A percentile compares a stretch with the other conserved stretches of the same genome.
phyloP scores from a whole-genome alignment of 495 filamentous ascomycete species.

The Lophium mytilinum region DNA sequence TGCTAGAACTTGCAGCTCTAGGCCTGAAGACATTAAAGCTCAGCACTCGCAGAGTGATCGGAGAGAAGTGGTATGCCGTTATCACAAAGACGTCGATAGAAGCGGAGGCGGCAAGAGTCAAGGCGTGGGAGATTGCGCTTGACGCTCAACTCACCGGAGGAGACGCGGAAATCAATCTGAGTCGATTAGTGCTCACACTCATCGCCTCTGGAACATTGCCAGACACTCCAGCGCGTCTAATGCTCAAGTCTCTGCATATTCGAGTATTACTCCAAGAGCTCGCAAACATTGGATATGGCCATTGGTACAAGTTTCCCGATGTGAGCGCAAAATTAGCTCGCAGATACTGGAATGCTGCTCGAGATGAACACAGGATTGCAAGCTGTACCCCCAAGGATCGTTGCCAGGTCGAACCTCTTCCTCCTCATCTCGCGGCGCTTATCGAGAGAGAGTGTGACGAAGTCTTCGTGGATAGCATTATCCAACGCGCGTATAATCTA shows the following conservation, averaged over 20 bases:
- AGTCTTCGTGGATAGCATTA: slow-evolving; percentile 65
- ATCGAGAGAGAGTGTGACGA: slow-evolving; percentile 70
- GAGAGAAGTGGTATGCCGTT: slow-evolving; percentile 64
- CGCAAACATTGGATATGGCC: slow-evolving; percentile 52
- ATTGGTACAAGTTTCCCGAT: slow-evolving; percentile 52
- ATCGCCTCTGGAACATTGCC: slow-evolving; percentile 85
- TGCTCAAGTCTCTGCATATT: slow-evolving; percentile 88
- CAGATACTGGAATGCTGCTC: slow-evolving; percentile 74
- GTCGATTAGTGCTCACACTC: slow-evolving; percentile 75
- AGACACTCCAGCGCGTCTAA: slow-evolving; percentile 71
- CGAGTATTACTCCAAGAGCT: slow-evolving; percentile 80
- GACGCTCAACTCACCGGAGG: slow-evolving; percentile 94
- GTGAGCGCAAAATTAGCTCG: slow-evolving; percentile 60
- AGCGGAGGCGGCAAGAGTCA: slow-evolving; percentile 76
- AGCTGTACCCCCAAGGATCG: slow-evolving; percentile 22
- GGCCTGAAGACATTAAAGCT: slow-evolving; percentile 73
- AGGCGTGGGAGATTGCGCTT: slow-evolving; percentile 89
- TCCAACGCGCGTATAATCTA: slow-evolving; percentile 83
- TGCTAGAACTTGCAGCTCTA: slow-evolving; percentile 76
- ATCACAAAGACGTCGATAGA: slow-evolving; percentile 75
- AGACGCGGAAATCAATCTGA: slow-evolving; percentile 81
- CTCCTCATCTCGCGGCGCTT: slow-evolving; percentile 64
- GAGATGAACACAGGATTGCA: slow-evolving; percentile 46
- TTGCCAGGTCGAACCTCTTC: slow-evolving; percentile 55
- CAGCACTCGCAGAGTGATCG: slow-evolving; percentile 68